Base-by-base conservation (phyloP, 2,329 filamentous ascomycete genomes). In the Aspergillus quadricinctus region DNA sequence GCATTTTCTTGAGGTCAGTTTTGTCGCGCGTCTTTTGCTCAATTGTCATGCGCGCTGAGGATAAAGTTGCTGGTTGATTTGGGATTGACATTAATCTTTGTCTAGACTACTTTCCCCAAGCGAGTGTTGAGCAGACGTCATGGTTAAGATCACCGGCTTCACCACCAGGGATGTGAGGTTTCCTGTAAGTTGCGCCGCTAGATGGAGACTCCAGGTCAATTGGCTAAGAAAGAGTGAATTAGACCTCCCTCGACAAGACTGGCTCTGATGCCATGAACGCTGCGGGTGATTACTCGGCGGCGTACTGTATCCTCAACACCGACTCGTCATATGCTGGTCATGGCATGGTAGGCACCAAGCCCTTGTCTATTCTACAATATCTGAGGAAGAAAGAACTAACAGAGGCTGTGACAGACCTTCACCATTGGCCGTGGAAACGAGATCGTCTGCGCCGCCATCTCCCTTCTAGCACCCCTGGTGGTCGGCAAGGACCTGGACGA, bases 261-360 rank as follows among this genome's bases (percentile, higher is more conserved):
- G 92, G 92, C 67, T 95, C 90, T 8, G 92, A 97, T 83, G 92
- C 91, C 69, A 97, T 96, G 92, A 96, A 97, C 71, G 89, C 90
- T 3, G 91, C 92, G 2, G 89, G 91, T 59, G 91, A 96, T 76
- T 96, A 96, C 77, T 96, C 91, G 1, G 83, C 92, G 11, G 92
- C 92, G n/a, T 97, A 96, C 80, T 96, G 91, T 74, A 93, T 96
- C 67, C 79, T 97, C 50, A 79, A 90, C 70, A 96, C 92, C 0
- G 88, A 95, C 71, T 87, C 88, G 0, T 58, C 67, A 23, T 61
- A 71, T 58, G 63, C 63, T 41, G 75, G 75, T 55, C 74, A 77
- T 55, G 75, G 75, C 56, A 76, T 77, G 73, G 75, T 77, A 67
- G 51, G 64, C 31, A 37, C 60, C 19, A 17, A 45, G 3, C 41